Conservation (phyloP, 2,329 filamentous ascomycete genomes). For the Talaromyces verruculosus region DNA sequence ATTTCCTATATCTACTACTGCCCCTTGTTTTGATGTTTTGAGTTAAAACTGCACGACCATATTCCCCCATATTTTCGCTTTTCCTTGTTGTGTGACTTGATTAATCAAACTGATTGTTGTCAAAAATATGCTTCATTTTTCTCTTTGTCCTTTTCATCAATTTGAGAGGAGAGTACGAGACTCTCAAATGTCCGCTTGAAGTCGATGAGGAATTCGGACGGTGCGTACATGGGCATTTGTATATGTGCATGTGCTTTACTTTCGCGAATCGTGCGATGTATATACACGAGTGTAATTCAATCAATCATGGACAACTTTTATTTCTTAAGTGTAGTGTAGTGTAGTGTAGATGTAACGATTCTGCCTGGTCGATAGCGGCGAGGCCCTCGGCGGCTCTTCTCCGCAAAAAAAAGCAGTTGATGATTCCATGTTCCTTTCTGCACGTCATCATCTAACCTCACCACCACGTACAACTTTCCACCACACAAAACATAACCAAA, state of each 20-base stretch:
- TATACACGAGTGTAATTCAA: slow-evolving; percentile 20
- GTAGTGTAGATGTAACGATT: not conserved
- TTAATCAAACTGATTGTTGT: slow-evolving; percentile 12
- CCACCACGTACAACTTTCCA: not conserved
- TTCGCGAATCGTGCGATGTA: slow-evolving; percentile 20
- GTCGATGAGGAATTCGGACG: not conserved
- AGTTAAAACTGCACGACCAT: slow-evolving; percentile 17
- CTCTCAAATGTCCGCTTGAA: not conserved
- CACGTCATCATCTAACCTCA: not conserved
- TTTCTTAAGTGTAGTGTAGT: not conserved
- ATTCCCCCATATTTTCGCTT: slow-evolving; percentile 18
- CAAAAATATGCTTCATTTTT: not conserved
- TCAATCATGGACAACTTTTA: not conserved
- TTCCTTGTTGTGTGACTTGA: slow-evolving; percentile 7
- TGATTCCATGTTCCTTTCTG: not conserved
- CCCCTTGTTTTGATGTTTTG: slow-evolving; percentile 15
- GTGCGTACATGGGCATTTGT: not conserved
- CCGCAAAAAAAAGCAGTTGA: slow-evolving; percentile 7
- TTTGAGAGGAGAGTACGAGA: not conserved
- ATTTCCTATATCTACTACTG: slow-evolving; percentile 15
- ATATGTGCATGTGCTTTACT: slow-evolving; percentile 16
- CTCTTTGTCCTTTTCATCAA: not conserved
- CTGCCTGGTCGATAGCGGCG: not conserved
- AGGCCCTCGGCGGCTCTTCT: slow-evolving; percentile 4
- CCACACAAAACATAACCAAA: not conserved